These are phyloP conservation scores for Yamadazyma oceani DNA, from an alignment of 1,139 yeast genomes.

Conservation along the genomic window DNA sequence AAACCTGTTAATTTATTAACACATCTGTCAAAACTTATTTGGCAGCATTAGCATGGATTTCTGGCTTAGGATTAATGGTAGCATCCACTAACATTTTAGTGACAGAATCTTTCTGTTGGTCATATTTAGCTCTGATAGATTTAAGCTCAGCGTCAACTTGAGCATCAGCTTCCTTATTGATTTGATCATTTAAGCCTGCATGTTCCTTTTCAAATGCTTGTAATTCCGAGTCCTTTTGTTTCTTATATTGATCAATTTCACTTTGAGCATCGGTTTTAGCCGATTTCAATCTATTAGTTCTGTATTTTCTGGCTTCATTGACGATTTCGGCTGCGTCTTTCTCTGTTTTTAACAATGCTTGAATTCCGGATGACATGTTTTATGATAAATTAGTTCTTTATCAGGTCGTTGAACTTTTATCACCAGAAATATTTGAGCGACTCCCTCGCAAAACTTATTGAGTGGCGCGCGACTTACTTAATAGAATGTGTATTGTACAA, in stretches of 20 bases:
- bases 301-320: slow-evolving; percentile 83
- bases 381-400: background rate
- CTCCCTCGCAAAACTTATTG: background rate
- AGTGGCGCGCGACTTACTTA: background rate
- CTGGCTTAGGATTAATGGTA: slow-evolving; percentile 76
- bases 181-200: slow-evolving; percentile 63
- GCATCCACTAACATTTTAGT: slow-evolving; percentile 78
- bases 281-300: slow-evolving; percentile 86
- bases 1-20: background rate
- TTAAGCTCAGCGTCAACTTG: slow-evolving; percentile 59
- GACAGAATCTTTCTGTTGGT: slow-evolving; percentile 64
- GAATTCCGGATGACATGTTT: slow-evolving; percentile 37
- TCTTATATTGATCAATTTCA: slow-evolving; percentile 86
- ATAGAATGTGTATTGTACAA: background rate
- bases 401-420: background rate
- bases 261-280: slow-evolving; percentile 91
- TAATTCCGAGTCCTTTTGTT: slow-evolving; percentile 81
- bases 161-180: slow-evolving; percentile 72
- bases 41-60: slow-evolving; percentile 74
- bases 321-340: slow-evolving; percentile 96
- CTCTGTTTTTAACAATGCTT: slow-evolving; percentile 66
- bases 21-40: slow-evolving; percentile 2
- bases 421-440: background rate
- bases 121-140: slow-evolving; percentile 61
- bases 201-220: slow-evolving; percentile 67